These are phyloP conservation scores for Thamnidium elegans DNA, from an alignment of 192 early-diverging fungal species.

Conservation along the genomic window DNA sequence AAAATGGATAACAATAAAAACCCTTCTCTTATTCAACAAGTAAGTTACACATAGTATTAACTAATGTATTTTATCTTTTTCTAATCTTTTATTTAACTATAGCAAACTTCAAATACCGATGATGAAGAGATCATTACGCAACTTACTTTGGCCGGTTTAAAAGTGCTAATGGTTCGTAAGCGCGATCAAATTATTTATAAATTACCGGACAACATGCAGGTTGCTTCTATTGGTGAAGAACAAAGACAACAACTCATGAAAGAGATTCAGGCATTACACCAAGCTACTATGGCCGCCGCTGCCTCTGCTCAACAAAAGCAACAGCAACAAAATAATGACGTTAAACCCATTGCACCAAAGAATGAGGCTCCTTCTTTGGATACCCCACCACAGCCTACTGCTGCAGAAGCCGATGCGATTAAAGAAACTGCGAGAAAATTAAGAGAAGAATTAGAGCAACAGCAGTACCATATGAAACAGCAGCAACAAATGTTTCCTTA, in stretches of 20 bases:
- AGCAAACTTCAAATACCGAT: background rate
- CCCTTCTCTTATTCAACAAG: constrained; percentile 1
- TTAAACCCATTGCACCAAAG: constrained; percentile 27
- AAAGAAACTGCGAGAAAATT: constrained; percentile 25
- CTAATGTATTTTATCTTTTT: background rate
- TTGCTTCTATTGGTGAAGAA: constrained; percentile 41
- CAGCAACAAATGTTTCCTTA: constrained; percentile 13
- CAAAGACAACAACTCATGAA: constrained; percentile 41
- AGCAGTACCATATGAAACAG: constrained; percentile 6
- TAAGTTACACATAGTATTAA: background rate
- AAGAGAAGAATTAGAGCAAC: constrained; percentile 26
- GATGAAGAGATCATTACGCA: constrained; percentile 29
- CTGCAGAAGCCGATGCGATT: constrained; percentile 18
- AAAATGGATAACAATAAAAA: no score
- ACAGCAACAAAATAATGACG: background rate
- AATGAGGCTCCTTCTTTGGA: constrained; percentile 6
- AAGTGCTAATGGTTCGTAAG: constrained; percentile 33
- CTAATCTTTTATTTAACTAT: background rate
- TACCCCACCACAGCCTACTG: constrained; percentile 8
- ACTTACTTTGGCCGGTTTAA: constrained; percentile 25
- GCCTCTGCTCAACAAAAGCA: background rate
- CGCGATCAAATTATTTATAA: constrained; percentile 54
- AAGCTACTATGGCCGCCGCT: constrained; percentile 19
- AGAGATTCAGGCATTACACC: constrained; percentile 48
- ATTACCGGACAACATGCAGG: constrained; percentile 53